Conservation (phyloP, 495 filamentous ascomycete genomes). For the Penicillium riverlandense region DNA sequence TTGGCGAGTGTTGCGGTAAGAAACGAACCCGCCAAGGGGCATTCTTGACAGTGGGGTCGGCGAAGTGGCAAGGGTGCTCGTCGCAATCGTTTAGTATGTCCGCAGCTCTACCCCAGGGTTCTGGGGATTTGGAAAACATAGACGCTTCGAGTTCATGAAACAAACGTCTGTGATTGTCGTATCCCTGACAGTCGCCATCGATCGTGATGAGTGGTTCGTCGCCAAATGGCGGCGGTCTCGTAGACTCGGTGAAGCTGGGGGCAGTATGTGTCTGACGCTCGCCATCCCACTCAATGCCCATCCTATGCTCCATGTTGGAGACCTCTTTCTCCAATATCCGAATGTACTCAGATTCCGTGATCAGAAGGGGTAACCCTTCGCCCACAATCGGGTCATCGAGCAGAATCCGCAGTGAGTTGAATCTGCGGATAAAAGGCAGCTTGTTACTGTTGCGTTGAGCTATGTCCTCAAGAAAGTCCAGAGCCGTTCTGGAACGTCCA, state of each 20-base stretch:
- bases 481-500: slow-evolving; percentile 11
- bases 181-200: slow-evolving; percentile 19
- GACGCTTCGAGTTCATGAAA: slow-evolving; percentile 18
- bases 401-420: slow-evolving; percentile 8
- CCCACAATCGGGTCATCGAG: slow-evolving; percentile 10
- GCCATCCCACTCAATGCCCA: slow-evolving; percentile 13
- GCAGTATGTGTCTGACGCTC: slow-evolving; percentile 10
- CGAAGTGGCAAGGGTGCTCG: too few relatives aligned
- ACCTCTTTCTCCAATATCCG: slow-evolving; percentile 19
- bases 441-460: slow-evolving; percentile 15
- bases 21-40: slow-evolving; percentile 11
- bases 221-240: slow-evolving; percentile 2
- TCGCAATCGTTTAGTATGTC: slow-evolving; percentile 29
- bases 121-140: slow-evolving; percentile 26
- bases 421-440: slow-evolving; percentile 19
- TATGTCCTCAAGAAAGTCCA: slow-evolving; percentile 15
- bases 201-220: slow-evolving; percentile 21
- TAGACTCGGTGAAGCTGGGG: not conserved
- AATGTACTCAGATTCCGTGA: slow-evolving; percentile 12
- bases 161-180: slow-evolving; percentile 20
- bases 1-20: slow-evolving; percentile 13
- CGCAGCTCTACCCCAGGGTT: slow-evolving; percentile 17
- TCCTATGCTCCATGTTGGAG: slow-evolving; percentile 19
- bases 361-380: slow-evolving; percentile 14
- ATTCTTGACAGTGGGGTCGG: too few relatives aligned